A percentile compares a stretch with the other conserved stretches of the same genome.
Conservation (phyloP, 2,329 filamentous ascomycete species). For the Cladosporium sp. region DNA sequence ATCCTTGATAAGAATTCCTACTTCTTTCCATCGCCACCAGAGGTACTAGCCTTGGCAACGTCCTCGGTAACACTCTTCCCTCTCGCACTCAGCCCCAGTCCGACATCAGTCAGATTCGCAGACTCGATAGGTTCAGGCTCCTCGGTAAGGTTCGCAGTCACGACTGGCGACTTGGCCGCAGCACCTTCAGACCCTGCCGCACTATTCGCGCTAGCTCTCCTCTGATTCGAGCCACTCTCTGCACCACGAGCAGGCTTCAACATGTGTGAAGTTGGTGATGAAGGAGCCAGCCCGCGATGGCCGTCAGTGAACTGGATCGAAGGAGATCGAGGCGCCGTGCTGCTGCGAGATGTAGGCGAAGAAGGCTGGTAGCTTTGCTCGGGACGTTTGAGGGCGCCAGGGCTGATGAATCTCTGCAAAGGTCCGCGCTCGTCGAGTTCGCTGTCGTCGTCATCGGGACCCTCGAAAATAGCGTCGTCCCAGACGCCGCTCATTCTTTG, state of each 20-base stretch:
- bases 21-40: neutral
- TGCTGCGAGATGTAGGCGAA: constrained; percentile 7
- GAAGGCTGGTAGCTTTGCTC: constrained; percentile 19
- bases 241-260: constrained; percentile 10
- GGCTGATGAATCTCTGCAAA: constrained; percentile 26
- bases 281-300: constrained; percentile 37
- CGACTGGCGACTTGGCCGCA: constrained; percentile 16
- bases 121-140: constrained; percentile 24
- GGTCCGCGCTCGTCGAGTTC: constrained; percentile 36
- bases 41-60: constrained; percentile 1
- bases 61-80: constrained; percentile 26
- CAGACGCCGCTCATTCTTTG: constrained; percentile 39
- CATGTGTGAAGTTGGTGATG: constrained; percentile 16
- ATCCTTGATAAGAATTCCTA: too few relatives aligned
- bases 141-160: constrained; percentile 20
- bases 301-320: constrained; percentile 24
- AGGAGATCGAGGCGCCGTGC: constrained; percentile 1
- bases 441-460: constrained; percentile 41
- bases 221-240: constrained; percentile 5
- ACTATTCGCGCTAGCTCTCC: constrained; percentile 13
- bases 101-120: constrained; percentile 20
- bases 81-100: constrained; percentile 17
- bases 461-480: constrained; percentile 48
- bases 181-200: constrained; percentile 15
- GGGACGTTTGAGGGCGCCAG: constrained; percentile 23